phyloP scores from a whole-genome alignment of 2,329 filamentous ascomycete species.

The Hirsutella rhossiliensis region DNA sequence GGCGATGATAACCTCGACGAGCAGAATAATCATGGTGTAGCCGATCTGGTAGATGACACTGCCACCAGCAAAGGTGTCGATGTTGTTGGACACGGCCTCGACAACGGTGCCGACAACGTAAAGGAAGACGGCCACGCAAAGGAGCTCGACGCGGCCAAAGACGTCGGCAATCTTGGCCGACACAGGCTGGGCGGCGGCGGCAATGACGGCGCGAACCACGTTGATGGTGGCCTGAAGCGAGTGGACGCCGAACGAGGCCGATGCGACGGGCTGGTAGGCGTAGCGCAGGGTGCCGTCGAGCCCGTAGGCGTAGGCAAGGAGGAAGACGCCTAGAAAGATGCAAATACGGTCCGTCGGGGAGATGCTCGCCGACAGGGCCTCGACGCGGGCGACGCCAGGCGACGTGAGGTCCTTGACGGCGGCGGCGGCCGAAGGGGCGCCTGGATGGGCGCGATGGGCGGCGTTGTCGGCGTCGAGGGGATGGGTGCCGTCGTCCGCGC shows the following conservation, averaged over 20 bases:
- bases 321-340: conserved; percentile 49
- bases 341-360: conserved; percentile 37
- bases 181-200: conserved; percentile 44
- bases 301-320: conserved; percentile 52
- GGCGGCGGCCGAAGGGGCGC: conserved; percentile 7
- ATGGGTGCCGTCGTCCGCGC: too few species aligned
- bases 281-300: conserved; percentile 45
- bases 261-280: conserved; percentile 43
- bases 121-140: conserved; percentile 41
- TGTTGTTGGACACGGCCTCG: conserved; percentile 33
- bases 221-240: conserved; percentile 45
- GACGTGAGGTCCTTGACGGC: conserved; percentile 22
- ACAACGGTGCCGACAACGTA: conserved; percentile 42
- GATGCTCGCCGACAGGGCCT: conserved; percentile 41
- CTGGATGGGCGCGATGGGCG: conserved; percentile 1
- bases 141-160: conserved; percentile 49
- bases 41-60: conserved; percentile 46
- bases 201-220: conserved; percentile 45
- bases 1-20: conserved; percentile 48
- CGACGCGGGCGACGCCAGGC: conserved; percentile 46
- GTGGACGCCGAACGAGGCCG: conserved; percentile 35
- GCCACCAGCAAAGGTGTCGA: conserved; percentile 39
- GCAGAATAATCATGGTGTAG: conserved; percentile 42
- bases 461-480: conserved; percentile 3
- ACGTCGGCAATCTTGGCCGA: conserved; percentile 50